Base-by-base conservation (phyloP, 805 yeast genomes). In the Groenewaldozyma tartarivorans region DNA sequence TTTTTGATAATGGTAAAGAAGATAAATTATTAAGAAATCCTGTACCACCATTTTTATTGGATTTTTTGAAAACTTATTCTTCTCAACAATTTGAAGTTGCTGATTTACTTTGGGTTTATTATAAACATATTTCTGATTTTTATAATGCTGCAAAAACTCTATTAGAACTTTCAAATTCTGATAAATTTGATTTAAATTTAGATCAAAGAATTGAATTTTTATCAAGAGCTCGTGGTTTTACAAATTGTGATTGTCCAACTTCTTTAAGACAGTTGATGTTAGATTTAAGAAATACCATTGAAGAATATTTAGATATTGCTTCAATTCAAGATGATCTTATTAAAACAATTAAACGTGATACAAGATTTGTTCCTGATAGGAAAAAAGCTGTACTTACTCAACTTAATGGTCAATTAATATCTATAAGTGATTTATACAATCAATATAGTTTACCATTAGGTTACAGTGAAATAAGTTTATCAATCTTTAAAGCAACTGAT, bases 191-290 rank as follows among this genome's bases (percentile, higher is more conserved):
- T 7, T 67, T 90, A 38, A 64, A 72, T 29, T 69, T 90, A 43
- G 70, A 73, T 30, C 79, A 81, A 52, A 74, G 98, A 57, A 80
- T 90, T 34, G 96, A 88, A 60, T 86, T 74, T 56, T 67, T 92
- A 41, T 84, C 96, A 1, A 73, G 96, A 50, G 96, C 96, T 1
- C 82, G 81, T 59, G 95, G 95, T 2, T 87, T 85, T 65, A 82
- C 95, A 59, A 84, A 85, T 55, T 81, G 95, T 59, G 77, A 74
- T 35, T 77, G 87, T 47, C 81, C 90, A 20, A 84, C 90, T 22
- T 74, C 71, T 44, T 70, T 79, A 54, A 72, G 90, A 50, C 94
- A 83, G 52, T 77, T 78, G 46, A 79, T 86, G 72, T 75, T 79
- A 21, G 77, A 76, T 51, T 65, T 90, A 43, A 71, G 85, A 1